Percentiles rank a stretch among this genome's conserved stretches.
Evolutionary conservation across 129 eudicot species (phyloP).

Genomic region (Escallonia herrerae): DNA sequence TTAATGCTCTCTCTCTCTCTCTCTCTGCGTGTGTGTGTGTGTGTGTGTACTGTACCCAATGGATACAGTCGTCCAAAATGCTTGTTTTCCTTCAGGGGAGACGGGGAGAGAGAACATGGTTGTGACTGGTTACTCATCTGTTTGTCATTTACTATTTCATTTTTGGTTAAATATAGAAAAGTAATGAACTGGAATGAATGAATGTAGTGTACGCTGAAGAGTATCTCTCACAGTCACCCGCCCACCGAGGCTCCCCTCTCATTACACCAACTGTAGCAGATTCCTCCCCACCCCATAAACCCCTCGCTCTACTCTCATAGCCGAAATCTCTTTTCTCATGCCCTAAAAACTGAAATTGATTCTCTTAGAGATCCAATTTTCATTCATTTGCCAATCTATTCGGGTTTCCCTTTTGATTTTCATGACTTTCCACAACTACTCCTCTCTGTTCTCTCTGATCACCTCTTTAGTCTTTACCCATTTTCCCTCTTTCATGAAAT

Average conservation of each 20-base stretch:
- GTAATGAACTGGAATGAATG: background rate
- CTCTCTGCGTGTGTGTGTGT: too few relatives aligned
- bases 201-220: background rate
- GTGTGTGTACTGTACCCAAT: too few relatives aligned
- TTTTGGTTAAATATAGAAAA: too few relatives aligned
- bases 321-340: background rate
- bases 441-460: background rate
- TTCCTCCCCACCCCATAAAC: conserved; percentile 8
- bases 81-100: too few relatives aligned
- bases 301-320: background rate
- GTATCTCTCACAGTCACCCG: conserved; percentile 1
- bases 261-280: conserved; percentile 2
- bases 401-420: conserved; percentile 9
- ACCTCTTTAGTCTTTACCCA: too few relatives aligned
- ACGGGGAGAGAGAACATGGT: too few relatives aligned
- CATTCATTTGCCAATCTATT: conserved; percentile 10
- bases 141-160: too few relatives aligned
- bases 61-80: too few relatives aligned
- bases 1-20: too few relatives aligned
- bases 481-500: background rate
- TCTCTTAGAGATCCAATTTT: background rate
- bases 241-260: conserved; percentile 8
- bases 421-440: background rate
- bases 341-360: background rate
- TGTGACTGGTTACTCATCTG: too few relatives aligned